Evolutionary conservation across 2,329 filamentous ascomycete genomes (phyloP).

Genomic region (Aspergillus awamori): DNA sequence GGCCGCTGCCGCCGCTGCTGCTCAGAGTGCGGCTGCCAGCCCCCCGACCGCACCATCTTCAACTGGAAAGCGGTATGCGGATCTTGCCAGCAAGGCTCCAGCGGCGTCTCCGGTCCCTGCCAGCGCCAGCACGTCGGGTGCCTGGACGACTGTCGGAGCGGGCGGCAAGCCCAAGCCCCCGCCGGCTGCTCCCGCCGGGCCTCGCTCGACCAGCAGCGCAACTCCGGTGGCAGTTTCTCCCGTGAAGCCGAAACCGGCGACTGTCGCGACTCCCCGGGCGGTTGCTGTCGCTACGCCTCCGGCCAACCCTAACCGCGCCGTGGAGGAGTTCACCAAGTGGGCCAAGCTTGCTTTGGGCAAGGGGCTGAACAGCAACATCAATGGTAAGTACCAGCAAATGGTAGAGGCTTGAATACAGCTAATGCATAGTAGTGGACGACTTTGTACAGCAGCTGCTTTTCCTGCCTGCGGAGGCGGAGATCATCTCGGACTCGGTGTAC

Average conservation of each 20-base stretch:
- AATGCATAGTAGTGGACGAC: slow-evolving; percentile 63
- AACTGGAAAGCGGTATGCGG: slow-evolving; percentile 85
- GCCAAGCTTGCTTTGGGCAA: slow-evolving; percentile 75
- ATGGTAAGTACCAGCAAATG: slow-evolving; percentile 54
- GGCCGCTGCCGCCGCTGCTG: slow-evolving; percentile 50
- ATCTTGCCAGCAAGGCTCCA: slow-evolving; percentile 79
- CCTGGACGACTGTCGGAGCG: slow-evolving; percentile 95
- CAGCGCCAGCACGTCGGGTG: slow-evolving; percentile 49
- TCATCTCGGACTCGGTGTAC: slow-evolving; percentile 91
- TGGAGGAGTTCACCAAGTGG: slow-evolving; percentile 96
- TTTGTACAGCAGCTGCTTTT: slow-evolving; percentile 76
- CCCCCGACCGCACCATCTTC: slow-evolving; percentile 44
- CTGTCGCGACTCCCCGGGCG: slow-evolving; percentile 54
- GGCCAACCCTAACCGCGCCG: slow-evolving; percentile 62
- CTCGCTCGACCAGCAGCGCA: slow-evolving; percentile 52
- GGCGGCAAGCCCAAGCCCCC: slow-evolving; percentile 87
- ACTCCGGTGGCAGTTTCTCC: slow-evolving; percentile 41
- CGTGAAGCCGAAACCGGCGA: slow-evolving; percentile 56
- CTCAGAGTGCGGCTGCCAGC: slow-evolving; percentile 51
- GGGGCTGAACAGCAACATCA: slow-evolving; percentile 69
- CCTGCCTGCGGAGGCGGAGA: slow-evolving; percentile 74
- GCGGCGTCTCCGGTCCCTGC: slow-evolving; percentile 47
- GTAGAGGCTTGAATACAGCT: not conserved
- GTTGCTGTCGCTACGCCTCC: slow-evolving; percentile 50
- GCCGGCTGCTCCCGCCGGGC: slow-evolving; percentile 47